These are phyloP conservation scores for Xylaria sp. DNA, from an alignment of 2,329 filamentous ascomycete genomes.

Conservation along the genomic window DNA sequence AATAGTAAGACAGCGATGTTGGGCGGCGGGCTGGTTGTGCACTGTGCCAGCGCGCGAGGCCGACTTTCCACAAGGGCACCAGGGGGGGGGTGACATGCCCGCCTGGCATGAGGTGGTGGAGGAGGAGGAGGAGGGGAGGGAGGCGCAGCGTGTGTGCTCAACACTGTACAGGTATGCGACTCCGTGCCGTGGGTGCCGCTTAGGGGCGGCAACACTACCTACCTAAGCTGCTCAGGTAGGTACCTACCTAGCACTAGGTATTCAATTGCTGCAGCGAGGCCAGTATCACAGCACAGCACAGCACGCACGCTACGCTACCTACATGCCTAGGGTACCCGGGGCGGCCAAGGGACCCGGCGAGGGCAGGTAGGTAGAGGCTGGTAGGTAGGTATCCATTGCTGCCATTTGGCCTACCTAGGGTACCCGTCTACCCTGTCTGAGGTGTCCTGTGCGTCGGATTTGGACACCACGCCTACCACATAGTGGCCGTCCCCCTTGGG, in stretches of 20 bases:
- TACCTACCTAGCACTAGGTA: too few species aligned
- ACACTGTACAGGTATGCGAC: not conserved
- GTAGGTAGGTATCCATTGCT: too few species aligned
- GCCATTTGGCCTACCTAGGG: too few species aligned
- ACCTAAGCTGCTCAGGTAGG: not conserved
- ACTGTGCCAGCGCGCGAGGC: constrained; percentile 23
- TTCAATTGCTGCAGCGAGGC: too few species aligned
- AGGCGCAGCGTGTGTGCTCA: constrained; percentile 2
- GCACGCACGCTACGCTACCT: too few species aligned
- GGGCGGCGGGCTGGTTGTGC: constrained; percentile 13
- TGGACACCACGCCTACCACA: not conserved
- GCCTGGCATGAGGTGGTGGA: constrained; percentile 1
- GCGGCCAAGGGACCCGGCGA: too few species aligned
- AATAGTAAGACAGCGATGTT: constrained; percentile 25
- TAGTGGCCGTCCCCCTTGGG: not conserved
- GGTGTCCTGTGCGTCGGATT: not conserved
- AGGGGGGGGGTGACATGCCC: not conserved
- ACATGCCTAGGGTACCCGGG: too few species aligned
- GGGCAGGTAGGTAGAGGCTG: too few species aligned
- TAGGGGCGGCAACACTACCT: too few species aligned
- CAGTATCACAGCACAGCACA: too few species aligned
- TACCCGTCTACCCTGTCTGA: not conserved
- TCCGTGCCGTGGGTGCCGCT: not conserved
- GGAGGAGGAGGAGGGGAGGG: not conserved
- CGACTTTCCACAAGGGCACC: constrained; percentile 28